Conservation (phyloP, 352 stramenopile genomes). For the Phytopythium aichiense region DNA sequence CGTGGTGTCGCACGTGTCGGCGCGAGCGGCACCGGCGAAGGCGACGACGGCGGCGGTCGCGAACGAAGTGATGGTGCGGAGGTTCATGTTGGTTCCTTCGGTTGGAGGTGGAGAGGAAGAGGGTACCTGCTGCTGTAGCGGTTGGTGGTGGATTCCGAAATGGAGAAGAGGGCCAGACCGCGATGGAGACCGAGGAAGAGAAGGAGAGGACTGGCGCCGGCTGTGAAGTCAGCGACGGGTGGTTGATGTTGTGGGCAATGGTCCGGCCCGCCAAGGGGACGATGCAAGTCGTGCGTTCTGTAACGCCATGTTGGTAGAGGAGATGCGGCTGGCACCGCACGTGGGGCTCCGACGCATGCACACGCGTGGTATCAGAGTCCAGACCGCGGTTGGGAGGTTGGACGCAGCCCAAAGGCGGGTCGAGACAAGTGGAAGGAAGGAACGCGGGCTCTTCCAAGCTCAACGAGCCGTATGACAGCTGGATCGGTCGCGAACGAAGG, state of each 20-base stretch:
- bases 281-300: not conserved
- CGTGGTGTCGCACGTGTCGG: constrained; percentile 18
- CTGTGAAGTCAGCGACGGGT: not conserved
- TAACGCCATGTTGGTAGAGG: not conserved
- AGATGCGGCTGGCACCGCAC: not conserved
- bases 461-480: not conserved
- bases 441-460: not conserved
- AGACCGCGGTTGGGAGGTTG: not conserved
- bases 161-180: not conserved
- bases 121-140: constrained; percentile 5
- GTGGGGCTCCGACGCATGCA: not conserved
- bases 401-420: too few relatives aligned
- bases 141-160: constrained; percentile 5
- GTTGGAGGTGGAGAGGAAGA: constrained; percentile 3
- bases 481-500: constrained; percentile 2
- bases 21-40: constrained; percentile 14
- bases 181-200: not conserved
- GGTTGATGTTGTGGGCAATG: not conserved
- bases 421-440: not conserved
- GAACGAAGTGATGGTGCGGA: constrained; percentile 13
- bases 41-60: constrained; percentile 10
- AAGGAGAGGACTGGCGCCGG: not conserved
- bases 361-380: not conserved
- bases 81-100: constrained; percentile 19
- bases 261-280: not conserved